phyloP scores from a whole-genome alignment of 148 eudicot genomes.

The Beta vulgaris region DNA sequence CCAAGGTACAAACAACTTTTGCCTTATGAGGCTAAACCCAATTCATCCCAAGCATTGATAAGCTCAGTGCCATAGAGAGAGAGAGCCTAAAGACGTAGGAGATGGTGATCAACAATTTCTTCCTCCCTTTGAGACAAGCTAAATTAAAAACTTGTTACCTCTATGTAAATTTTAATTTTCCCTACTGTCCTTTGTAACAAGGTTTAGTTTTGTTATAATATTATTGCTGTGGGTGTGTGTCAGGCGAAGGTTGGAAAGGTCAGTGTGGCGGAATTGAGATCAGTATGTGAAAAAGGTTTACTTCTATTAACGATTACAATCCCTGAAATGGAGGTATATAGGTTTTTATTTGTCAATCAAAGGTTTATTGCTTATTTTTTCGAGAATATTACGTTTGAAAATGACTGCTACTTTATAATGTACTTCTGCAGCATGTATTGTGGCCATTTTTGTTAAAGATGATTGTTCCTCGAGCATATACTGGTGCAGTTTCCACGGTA shows the following conservation, averaged over 20 bases:
- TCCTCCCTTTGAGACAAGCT: background rate
- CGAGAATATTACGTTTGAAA: background rate
- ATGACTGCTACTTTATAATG: background rate
- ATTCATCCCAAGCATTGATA: background rate
- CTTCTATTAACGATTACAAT: slow-evolving; percentile 84
- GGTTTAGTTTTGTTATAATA: background rate
- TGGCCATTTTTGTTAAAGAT: slow-evolving; percentile 96
- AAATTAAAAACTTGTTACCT: background rate
- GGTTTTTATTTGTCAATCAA: background rate
- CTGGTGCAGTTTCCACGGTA: slow-evolving; percentile 92
- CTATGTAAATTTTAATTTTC: background rate
- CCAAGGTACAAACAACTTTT: background rate
- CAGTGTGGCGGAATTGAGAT: slow-evolving; percentile 59
- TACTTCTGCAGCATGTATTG: slow-evolving; percentile 72
- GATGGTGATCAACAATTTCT: background rate
- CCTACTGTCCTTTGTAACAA: background rate
- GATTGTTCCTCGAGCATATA: slow-evolving; percentile 79
- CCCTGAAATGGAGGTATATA: slow-evolving; percentile 94
- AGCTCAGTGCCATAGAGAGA: background rate
- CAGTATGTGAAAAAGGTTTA: slow-evolving; percentile 86
- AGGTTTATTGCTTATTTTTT: background rate
- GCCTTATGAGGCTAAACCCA: background rate
- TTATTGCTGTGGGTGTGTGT: slow-evolving; percentile 18
- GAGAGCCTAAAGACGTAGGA: background rate
- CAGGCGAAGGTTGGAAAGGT: slow-evolving; percentile 64